Conservation (phyloP, 495 filamentous ascomycete genomes). For the Astrothelium subdiscretum region DNA sequence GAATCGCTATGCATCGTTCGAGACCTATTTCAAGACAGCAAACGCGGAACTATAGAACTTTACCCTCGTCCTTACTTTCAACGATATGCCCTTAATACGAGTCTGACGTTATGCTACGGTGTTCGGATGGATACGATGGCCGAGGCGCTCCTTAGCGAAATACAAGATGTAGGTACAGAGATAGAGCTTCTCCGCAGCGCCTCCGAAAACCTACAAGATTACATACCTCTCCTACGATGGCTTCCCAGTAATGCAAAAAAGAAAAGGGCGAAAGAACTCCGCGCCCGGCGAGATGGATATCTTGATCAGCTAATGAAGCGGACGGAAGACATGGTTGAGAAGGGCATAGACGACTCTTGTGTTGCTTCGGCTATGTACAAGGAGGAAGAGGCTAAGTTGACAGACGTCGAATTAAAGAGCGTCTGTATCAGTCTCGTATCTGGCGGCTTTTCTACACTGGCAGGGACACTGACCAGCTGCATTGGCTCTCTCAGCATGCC, state of each 20-base stretch:
- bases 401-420: constrained; percentile 37
- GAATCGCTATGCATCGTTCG: constrained; percentile 39
- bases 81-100: constrained; percentile 37
- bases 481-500: constrained; percentile 38
- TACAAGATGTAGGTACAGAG: constrained; percentile 38
- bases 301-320: constrained; percentile 36
- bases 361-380: constrained; percentile 40
- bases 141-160: constrained; percentile 38
- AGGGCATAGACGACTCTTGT: constrained; percentile 42
- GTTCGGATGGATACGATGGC: constrained; percentile 43
- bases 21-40: constrained; percentile 35
- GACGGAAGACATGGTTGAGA: constrained; percentile 37
- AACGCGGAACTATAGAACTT: constrained; percentile 18
- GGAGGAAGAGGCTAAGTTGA: constrained; percentile 38
- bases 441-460: constrained; percentile 42
- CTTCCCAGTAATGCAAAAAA: constrained; percentile 39
- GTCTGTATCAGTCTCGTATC: constrained; percentile 41
- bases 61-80: constrained; percentile 12
- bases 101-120: constrained; percentile 41
- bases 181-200: constrained; percentile 39
- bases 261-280: constrained; percentile 34
- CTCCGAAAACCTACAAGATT: constrained; percentile 42
- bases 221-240: constrained; percentile 37
- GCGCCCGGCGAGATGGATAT: constrained; percentile 36
- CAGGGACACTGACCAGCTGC: constrained; percentile 36